Evolutionary conservation across 768 basidiomycete species (phyloP).

Genomic region (Mycena galopus): DNA sequence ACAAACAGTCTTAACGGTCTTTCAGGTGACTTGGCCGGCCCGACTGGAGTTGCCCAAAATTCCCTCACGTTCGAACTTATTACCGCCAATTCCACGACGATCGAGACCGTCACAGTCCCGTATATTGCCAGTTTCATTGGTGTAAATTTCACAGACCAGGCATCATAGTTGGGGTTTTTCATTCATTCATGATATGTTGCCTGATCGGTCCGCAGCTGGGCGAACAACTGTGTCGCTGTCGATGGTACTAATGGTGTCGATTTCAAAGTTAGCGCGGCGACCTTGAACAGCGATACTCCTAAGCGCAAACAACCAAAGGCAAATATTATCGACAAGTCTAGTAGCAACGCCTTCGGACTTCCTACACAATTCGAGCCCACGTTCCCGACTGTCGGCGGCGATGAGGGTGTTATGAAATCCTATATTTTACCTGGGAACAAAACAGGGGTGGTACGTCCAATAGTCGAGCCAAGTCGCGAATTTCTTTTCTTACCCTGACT

Average conservation of each 20-base stretch:
- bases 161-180: slow-evolving; percentile 60
- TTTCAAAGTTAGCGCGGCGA: slow-evolving; percentile 40
- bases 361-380: slow-evolving; percentile 64
- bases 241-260: slow-evolving; percentile 65
- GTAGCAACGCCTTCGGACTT: slow-evolving; percentile 56
- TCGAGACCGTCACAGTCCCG: slow-evolving; percentile 66
- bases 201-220: slow-evolving; percentile 59
- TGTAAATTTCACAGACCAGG: slow-evolving; percentile 60
- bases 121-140: slow-evolving; percentile 65
- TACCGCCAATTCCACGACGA: slow-evolving; percentile 57
- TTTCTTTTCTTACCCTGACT: slow-evolving; percentile 1
- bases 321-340: slow-evolving; percentile 58
- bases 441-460: slow-evolving; percentile 67
- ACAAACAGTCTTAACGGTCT: not conserved
- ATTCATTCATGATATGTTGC: not conserved
- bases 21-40: slow-evolving; percentile 63
- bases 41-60: slow-evolving; percentile 59
- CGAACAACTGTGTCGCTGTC: slow-evolving; percentile 68
- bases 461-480: not conserved
- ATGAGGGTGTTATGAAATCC: slow-evolving; percentile 65
- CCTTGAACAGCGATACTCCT: not conserved
- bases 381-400: slow-evolving; percentile 59
- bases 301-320: slow-evolving; percentile 49
- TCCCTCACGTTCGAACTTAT: slow-evolving; percentile 64
- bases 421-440: slow-evolving; percentile 67